Conservation (phyloP, 2,329 filamentous ascomycete species). For the Parastagonospora nodorum region DNA sequence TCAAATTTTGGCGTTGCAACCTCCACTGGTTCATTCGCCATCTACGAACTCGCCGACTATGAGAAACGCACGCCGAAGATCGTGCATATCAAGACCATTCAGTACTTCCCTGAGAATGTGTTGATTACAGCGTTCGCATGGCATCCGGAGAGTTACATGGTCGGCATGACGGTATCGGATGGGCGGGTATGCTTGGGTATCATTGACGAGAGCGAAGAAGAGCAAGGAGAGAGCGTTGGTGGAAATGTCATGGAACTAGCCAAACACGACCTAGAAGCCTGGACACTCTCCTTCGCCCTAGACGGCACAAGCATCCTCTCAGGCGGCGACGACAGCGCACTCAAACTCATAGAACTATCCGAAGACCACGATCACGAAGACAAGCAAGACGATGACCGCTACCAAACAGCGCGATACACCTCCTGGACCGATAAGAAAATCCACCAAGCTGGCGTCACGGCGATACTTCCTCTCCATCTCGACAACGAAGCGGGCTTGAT, state of each 20-base stretch:
- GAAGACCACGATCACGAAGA: conserved; percentile 4
- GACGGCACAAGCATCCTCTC: conserved; percentile 61
- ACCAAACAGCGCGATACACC: conserved; percentile 17
- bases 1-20: conserved; percentile 73
- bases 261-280: conserved; percentile 69
- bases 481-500: conserved; percentile 58
- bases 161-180: conserved; percentile 74
- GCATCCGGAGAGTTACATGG: conserved; percentile 63
- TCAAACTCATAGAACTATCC: conserved; percentile 47
- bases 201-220: conserved; percentile 8
- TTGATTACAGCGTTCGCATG: conserved; percentile 76
- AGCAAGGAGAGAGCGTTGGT: conserved; percentile 30
- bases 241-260: conserved; percentile 27
- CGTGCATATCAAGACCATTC: conserved; percentile 48
- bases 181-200: conserved; percentile 59
- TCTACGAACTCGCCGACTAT: conserved; percentile 59
- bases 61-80: conserved; percentile 17
- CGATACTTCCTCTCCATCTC: conserved; percentile 74
- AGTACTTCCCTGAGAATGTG: conserved; percentile 60
- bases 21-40: conserved; percentile 72
- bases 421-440: conserved; percentile 59
- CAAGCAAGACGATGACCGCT: not conserved
- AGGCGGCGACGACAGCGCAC: conserved; percentile 76
- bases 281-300: conserved; percentile 68
- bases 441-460: conserved; percentile 84